These are phyloP conservation scores for Cicer arietinum DNA, from an alignment of 306 rosid species.

Conservation along the genomic window DNA sequence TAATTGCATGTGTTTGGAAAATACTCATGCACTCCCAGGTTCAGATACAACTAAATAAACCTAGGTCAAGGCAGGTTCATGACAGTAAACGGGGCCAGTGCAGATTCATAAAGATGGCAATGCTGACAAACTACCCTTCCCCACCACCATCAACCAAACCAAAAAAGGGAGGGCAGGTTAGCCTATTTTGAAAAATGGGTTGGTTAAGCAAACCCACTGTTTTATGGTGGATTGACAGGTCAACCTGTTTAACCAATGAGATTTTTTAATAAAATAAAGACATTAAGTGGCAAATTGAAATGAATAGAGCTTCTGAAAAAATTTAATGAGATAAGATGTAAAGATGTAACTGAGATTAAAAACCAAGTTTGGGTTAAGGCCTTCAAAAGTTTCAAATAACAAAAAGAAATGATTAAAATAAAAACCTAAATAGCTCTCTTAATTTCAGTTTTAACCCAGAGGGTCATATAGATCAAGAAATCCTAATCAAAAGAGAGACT, in stretches of 20 bases:
- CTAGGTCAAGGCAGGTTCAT: constrained; percentile 34
- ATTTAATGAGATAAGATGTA: neutral
- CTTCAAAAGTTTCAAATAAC: constrained; percentile 8
- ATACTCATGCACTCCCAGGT: constrained; percentile 15
- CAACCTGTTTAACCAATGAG: neutral
- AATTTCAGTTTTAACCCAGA: neutral
- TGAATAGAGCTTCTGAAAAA: neutral
- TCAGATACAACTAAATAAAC: constrained; percentile 40
- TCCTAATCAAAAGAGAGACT: neutral
- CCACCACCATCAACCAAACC: neutral
- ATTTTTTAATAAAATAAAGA: neutral
- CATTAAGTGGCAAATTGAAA: neutral
- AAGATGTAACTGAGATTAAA: neutral
- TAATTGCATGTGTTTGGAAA: constrained; percentile 39
- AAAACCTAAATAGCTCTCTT: neutral
- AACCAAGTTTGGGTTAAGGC: neutral
- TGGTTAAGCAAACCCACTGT: neutral
- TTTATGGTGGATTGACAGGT: neutral
- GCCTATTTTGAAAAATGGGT: constrained; percentile 2
- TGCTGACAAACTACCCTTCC: neutral
- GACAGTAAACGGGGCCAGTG: neutral
- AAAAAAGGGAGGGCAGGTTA: neutral
- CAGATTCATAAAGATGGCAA: constrained; percentile 21
- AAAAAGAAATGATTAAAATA: neutral
- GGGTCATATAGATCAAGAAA: neutral